Conservation (phyloP, 2,329 filamentous ascomycete species). For the Parastagonospora avenae region DNA sequence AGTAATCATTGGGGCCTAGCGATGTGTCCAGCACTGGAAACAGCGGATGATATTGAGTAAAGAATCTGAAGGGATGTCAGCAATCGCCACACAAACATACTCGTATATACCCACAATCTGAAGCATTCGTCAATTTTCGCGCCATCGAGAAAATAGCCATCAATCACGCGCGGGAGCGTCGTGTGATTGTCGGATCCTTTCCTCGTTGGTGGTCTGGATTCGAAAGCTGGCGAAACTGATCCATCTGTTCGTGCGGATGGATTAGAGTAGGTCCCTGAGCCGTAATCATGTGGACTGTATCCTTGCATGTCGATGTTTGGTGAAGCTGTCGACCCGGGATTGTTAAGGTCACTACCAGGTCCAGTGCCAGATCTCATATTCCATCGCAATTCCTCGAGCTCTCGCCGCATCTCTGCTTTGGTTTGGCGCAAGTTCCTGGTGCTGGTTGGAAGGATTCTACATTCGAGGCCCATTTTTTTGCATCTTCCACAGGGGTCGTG, state of each 20-base stretch:
- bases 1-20: constrained; percentile 39
- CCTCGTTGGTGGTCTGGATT: constrained; percentile 28
- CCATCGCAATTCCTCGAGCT: constrained; percentile 44
- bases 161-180: constrained; percentile 36
- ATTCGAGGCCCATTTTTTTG: constrained; percentile 44
- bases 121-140: constrained; percentile 44
- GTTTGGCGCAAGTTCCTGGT: constrained; percentile 45
- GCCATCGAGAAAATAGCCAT: constrained; percentile 40
- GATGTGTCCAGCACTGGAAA: constrained; percentile 42
- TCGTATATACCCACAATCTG: constrained; percentile 28
- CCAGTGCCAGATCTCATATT: constrained; percentile 35
- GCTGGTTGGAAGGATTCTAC: constrained; percentile 43
- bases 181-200: constrained; percentile 24
- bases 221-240: constrained; percentile 37
- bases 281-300: constrained; percentile 31
- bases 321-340: constrained; percentile 33
- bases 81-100: neutral
- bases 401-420: constrained; percentile 46
- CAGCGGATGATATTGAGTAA: constrained; percentile 40
- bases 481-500: constrained; percentile 44
- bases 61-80: constrained; percentile 36
- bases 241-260: constrained; percentile 32
- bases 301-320: constrained; percentile 34
- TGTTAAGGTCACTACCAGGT: constrained; percentile 26
- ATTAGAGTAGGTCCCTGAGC: constrained; percentile 35